A percentile compares a stretch with the other conserved stretches of the same genome.
Conservation (phyloP, 306 rosid species). For the Canavalia ensiformis region DNA sequence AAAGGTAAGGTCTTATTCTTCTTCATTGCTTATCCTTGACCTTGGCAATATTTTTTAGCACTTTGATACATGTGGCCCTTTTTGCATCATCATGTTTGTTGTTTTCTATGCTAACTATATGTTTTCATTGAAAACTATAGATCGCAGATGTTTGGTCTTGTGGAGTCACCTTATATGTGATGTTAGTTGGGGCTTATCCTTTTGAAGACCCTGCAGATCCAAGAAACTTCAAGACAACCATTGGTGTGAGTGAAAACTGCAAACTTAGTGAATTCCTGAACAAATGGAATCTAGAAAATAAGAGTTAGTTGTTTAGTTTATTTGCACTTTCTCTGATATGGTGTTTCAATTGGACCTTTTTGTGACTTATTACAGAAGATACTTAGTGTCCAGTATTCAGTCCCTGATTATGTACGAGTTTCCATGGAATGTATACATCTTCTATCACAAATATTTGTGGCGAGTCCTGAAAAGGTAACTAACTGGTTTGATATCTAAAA, state of each 20-base stretch:
- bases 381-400: conserved; percentile 68
- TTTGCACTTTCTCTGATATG: conserved; percentile 26
- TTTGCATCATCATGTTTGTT: not conserved
- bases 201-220: conserved; percentile 88
- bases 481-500: conserved; percentile 4
- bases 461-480: conserved; percentile 74
- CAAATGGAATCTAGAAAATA: conserved; percentile 23
- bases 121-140: conserved; percentile 51
- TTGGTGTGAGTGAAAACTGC: conserved; percentile 60
- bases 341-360: conserved; percentile 33
- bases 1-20: conserved; percentile 60
- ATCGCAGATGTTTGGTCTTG: conserved; percentile 98
- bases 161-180: conserved; percentile 91
- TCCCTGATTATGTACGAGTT: conserved; percentile 72
- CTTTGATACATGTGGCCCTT: not conserved
- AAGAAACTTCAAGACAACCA: conserved; percentile 72
- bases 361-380: conserved; percentile 69
- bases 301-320: conserved; percentile 11
- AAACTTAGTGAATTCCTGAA: conserved; percentile 20
- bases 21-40: conserved; percentile 27
- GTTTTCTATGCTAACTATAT: conserved; percentile 10
- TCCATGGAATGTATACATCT: conserved; percentile 79
- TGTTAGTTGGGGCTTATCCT: conserved; percentile 89
- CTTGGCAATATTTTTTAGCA: not conserved
- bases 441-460: conserved; percentile 77